Evolutionary conservation across 768 basidiomycete genomes (phyloP), one percentile per base, ranked within the genome.

Genomic region (Glaciozyma antarctica): DNA sequence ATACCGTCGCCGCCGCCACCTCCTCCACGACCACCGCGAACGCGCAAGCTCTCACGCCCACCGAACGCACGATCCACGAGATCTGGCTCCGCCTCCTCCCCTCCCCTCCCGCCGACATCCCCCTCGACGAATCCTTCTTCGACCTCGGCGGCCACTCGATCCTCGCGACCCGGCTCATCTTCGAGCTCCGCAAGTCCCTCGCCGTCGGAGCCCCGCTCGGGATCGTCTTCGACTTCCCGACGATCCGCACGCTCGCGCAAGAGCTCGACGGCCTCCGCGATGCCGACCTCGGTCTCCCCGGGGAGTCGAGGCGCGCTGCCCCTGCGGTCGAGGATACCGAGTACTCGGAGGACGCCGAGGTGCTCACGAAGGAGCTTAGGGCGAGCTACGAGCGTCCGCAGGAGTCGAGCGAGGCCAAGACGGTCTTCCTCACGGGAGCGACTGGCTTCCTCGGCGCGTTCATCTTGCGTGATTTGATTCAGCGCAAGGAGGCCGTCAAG

Each of bases 61-160:
- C 90, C 0, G 88, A 93, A 77, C 80, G 85, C 72, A 85, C 82
- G 3, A 83, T 99, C 75, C 85, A 85, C 70, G 80, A 80, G n/a
- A 86, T 99, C 71, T 99, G 94, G 93, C 75, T 83, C 1, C 80
- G 75, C 58, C 82, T 98, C 52, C 82, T 99, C 21, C 81, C 88
- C 8, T 85, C 90, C 0, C 79, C 82, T 12, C 82, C 86, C 1
- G n/a, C 69, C 49, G 66, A 65, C 45, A 84, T 99, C 55, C 88
- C 91, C 7, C 75, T 88, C 15, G 87, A 97, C 75, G 94, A 98
- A 73, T 90, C 84, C 76, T 99, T 99, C 83, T 98, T 97, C 78
- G 94, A 99, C 75, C 82, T 98, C 51, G 95, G 95, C 56, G 95
- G 95, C 10, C 95, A 99, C 78, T 98, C 95, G 21, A 97, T 99